These are phyloP conservation scores for Turnera subulata DNA, from an alignment of 345 rosid genomes.

Conservation along the genomic window DNA sequence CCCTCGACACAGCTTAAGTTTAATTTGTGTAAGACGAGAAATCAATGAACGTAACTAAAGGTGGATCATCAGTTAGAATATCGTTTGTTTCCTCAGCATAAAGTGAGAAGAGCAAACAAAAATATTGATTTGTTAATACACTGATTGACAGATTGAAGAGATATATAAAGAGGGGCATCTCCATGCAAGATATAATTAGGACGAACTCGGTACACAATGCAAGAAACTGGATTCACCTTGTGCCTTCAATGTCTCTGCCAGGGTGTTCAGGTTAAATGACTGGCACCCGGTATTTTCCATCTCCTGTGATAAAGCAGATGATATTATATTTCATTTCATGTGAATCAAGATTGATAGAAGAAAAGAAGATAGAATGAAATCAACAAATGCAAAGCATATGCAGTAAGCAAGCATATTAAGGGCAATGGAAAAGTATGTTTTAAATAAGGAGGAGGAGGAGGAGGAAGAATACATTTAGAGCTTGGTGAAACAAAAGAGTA, in stretches of 20 bases:
- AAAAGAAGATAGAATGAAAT: neutral
- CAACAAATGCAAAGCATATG: slow-evolving; percentile 1
- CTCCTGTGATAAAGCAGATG: slow-evolving; percentile 51
- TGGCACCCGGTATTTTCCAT: slow-evolving; percentile 68
- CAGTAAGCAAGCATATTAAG: neutral
- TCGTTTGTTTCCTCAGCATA: too few species aligned
- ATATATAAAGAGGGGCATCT: neutral
- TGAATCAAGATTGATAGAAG: slow-evolving; percentile 5
- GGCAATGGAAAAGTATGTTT: neutral
- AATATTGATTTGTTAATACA: too few species aligned
- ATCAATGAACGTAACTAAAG: too few species aligned
- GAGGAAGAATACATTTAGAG: slow-evolving; percentile 44
- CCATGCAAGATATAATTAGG: neutral
- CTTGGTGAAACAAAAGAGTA: slow-evolving; percentile 61
- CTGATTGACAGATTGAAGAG: too few species aligned
- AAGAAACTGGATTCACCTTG: slow-evolving; percentile 50
- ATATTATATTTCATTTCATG: too few species aligned
- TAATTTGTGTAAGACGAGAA: too few species aligned
- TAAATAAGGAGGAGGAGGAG: neutral
- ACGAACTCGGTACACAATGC: slow-evolving; percentile 4
- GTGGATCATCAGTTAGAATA: too few species aligned
- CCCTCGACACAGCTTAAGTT: too few species aligned
- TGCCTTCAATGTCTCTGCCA: slow-evolving; percentile 69
- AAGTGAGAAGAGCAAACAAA: too few species aligned
- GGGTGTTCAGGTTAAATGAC: slow-evolving; percentile 36